Evolutionary conservation across 768 basidiomycete genomes (phyloP), one percentile per base, ranked within the genome.

Genomic region (Erythrobasidium yunnanense): DNA sequence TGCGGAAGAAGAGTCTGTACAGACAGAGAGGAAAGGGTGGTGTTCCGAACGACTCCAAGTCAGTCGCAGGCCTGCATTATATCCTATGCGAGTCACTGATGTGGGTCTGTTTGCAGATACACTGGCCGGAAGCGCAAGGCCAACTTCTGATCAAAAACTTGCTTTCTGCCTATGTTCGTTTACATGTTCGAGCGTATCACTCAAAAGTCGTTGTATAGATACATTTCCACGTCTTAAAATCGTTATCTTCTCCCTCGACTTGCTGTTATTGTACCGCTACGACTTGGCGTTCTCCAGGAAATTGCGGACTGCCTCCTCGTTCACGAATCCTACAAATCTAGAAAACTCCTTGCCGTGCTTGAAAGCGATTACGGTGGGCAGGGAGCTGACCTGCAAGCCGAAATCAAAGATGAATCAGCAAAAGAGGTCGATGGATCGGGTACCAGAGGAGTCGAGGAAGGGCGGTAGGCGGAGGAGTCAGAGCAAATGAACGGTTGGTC

Each of bases 1-100:
- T 95, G 73, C 87, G 85, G 78, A 99, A 99, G 80, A 99, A 99
- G 82, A 88, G 93, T 88, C 76, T 90, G 18, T 90, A 90, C 74
- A 84, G 88, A 53, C 82, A 83, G 78, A 81, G 88, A 68, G 90
- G 88, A 18, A 91, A 91, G 73, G 86, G 87, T 69, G 82, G 80
- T 30, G 90, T 96, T 35, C 79, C 79, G 11, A 70, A 74, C 55
- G 79, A 79, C 66, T 79, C 78, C n/a, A 78, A 77, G 72, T 73
- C 38, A n/a, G 73, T 73, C 15, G 17, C 52, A 27, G 49, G 17
- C 25, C 11, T 13, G 49, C 8, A 8, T 25, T n/a, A 23, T 46
- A 20, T 2, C 2, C n/a, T n/a, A n/a, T 22, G 18, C 27, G 1
- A 46, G 30, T 33, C 27, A 8, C 22, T 30, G 52, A 20, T 51